Evolutionary conservation across 805 yeast species (phyloP), one percentile per base, ranked within the genome.

Genomic region (Ogataea pini): DNA sequence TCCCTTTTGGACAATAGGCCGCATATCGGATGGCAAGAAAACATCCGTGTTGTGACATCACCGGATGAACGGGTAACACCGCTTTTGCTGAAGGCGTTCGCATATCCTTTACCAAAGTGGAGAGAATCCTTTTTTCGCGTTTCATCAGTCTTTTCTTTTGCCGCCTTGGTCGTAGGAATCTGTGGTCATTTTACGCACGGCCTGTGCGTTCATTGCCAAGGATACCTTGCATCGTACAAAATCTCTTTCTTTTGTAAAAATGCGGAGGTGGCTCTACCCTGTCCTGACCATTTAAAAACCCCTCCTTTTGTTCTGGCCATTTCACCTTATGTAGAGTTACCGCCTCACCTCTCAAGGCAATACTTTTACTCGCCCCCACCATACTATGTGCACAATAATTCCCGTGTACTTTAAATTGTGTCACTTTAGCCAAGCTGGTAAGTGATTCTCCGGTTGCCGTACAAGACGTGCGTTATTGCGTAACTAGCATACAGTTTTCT

Each of bases 141-240:
- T 34, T 34, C 37, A 34, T 3, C 18, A 8, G n/a, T 34, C 37
- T 34, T 34, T 34, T 34, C 37, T 34, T 34, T 34, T 34, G 37
- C 17, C 24, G 31, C 31, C 31, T 28, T 28, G 27, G 27, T 7
- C 27, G 7, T 24, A 7, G 27, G n/a, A n/a, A n/a, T 24, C 27
- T 24, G 27, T 10, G n/a, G n/a, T 10, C 14, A 13, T 28, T 4
- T 4, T 4, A 5, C 6, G 9, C 13, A 10, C 14, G 31, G 31
- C 14, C 31, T 28, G 14, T 13, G 31, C 8, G 31, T 24, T 24
- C 9, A 7, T 24, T 7, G 31, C 31, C 31, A 5, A 5, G 14
- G 4, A 12, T 28, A 13, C 31, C 31, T 12, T 34, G 24, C 37
- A 34, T 18, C 24, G 4, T 22, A 34, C 37, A 18, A 17, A 7